Evolutionary conservation across 208 protist genomes (phyloP).

Genomic region (Trypanosoma boissoni): DNA sequence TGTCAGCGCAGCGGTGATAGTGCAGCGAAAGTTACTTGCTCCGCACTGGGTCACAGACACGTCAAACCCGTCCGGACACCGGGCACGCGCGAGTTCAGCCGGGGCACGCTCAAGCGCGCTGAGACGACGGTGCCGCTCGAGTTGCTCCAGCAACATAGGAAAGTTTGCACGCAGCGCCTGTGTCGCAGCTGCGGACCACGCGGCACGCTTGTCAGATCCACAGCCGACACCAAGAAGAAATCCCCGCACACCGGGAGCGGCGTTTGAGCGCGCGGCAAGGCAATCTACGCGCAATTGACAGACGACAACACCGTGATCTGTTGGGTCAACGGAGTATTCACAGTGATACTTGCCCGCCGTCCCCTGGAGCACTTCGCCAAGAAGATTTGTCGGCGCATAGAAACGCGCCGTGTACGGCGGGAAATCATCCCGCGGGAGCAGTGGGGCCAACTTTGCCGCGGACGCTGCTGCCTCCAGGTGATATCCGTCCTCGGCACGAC

Average conservation of each 20-base stretch:
- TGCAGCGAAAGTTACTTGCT: not conserved
- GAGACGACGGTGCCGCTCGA: constrained; percentile 33
- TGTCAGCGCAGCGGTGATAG: not conserved
- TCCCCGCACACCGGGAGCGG: not conserved
- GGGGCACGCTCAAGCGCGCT: constrained; percentile 26
- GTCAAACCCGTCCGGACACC: constrained; percentile 10
- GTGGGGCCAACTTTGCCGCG: constrained; percentile 18
- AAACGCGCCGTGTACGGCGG: constrained; percentile 43
- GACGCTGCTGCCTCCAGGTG: too few species aligned
- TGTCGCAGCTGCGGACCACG: constrained; percentile 55
- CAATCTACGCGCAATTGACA: constrained; percentile 19
- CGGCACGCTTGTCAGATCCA: constrained; percentile 39
- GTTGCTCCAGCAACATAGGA: constrained; percentile 34
- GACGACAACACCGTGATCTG: constrained; percentile 15
- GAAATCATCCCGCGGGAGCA: constrained; percentile 41
- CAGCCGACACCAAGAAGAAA: constrained; percentile 54
- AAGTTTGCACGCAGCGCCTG: constrained; percentile 56
- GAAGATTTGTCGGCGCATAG: constrained; percentile 50
- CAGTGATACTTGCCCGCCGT: constrained; percentile 50
- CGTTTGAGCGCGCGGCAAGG: constrained; percentile 19
- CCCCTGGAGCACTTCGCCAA: constrained; percentile 63
- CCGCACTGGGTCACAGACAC: not conserved
- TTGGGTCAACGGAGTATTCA: constrained; percentile 30
- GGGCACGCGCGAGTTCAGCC: constrained; percentile 12
- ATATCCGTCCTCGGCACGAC: too few species aligned